These are phyloP conservation scores for Pinus tabuliformis DNA, from an alignment of 75 land plant genomes.

Conservation along the genomic window DNA sequence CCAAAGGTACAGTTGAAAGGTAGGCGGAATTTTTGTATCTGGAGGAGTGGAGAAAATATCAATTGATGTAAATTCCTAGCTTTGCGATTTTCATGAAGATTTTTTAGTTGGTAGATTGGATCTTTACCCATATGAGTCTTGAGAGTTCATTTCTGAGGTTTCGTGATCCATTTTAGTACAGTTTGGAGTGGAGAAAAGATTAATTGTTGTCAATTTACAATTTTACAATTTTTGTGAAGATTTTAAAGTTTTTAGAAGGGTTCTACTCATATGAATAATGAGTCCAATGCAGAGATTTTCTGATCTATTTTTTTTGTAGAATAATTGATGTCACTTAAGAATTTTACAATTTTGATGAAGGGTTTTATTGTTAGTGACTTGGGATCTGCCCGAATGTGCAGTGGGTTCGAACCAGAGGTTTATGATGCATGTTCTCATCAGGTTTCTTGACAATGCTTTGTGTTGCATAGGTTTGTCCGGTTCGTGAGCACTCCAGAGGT, in stretches of 20 bases:
- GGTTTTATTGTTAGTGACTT: too few relatives aligned
- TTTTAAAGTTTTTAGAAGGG: background rate
- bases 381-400: too few relatives aligned
- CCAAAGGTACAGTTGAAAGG: conserved; percentile 97
- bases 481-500: conserved; percentile 98
- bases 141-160: background rate
- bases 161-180: background rate
- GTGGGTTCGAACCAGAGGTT: too few relatives aligned
- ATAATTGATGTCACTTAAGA: too few relatives aligned
- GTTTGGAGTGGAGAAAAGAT: background rate
- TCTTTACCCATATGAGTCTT: too few relatives aligned
- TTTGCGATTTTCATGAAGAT: too few relatives aligned
- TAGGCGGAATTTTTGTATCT: conserved; percentile 6
- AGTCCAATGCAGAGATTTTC: background rate
- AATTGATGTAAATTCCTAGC: background rate
- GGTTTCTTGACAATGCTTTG: too few relatives aligned
- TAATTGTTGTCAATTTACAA: background rate
- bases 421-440: background rate
- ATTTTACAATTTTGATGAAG: too few relatives aligned
- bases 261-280: background rate
- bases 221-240: background rate
- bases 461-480: conserved; percentile 80
- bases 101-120: too few relatives aligned
- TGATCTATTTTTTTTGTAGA: too few relatives aligned
- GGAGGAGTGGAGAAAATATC: too few relatives aligned